phyloP scores from a whole-genome alignment of 768 basidiomycete genomes.

The Trametes sanguinea region DNA sequence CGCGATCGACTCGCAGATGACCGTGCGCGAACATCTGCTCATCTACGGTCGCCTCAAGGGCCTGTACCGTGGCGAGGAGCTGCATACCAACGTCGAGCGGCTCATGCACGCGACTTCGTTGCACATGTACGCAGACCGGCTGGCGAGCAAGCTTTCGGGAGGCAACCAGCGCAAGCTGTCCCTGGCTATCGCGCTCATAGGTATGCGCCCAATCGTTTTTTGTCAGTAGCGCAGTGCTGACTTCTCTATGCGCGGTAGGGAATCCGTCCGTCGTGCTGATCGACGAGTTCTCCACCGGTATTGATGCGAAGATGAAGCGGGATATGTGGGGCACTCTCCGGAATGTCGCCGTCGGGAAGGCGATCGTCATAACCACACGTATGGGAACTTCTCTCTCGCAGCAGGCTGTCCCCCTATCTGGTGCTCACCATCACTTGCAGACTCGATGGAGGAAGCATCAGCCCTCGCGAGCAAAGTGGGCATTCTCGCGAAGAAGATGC shows the following conservation, averaged over 20 bases:
- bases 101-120: conserved; percentile 63
- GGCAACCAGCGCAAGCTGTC: conserved; percentile 80
- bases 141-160: conserved; percentile 75
- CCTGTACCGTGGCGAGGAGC: conserved; percentile 48
- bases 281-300: conserved; percentile 82
- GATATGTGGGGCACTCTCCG: conserved; percentile 81
- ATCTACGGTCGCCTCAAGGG: conserved; percentile 79
- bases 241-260: conserved; percentile 39
- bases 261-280: conserved; percentile 79
- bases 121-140: conserved; percentile 60
- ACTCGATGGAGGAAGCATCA: conserved; percentile 85
- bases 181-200: conserved; percentile 75
- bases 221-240: neutral
- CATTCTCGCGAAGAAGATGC: conserved; percentile 69
- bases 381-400: conserved; percentile 25
- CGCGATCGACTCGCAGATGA: conserved; percentile 76
- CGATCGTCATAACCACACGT: conserved; percentile 74
- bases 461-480: conserved; percentile 76
- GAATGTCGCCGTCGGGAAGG: conserved; percentile 65
- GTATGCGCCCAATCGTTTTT: conserved; percentile 33
- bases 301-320: conserved; percentile 81
- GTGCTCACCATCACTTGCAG: conserved; percentile 33
- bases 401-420: too few relatives aligned
- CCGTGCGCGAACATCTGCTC: conserved; percentile 73
- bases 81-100: conserved; percentile 54